Base-by-base conservation (phyloP, 1,139 yeast species). In the Ogataea hybrid region DNA sequence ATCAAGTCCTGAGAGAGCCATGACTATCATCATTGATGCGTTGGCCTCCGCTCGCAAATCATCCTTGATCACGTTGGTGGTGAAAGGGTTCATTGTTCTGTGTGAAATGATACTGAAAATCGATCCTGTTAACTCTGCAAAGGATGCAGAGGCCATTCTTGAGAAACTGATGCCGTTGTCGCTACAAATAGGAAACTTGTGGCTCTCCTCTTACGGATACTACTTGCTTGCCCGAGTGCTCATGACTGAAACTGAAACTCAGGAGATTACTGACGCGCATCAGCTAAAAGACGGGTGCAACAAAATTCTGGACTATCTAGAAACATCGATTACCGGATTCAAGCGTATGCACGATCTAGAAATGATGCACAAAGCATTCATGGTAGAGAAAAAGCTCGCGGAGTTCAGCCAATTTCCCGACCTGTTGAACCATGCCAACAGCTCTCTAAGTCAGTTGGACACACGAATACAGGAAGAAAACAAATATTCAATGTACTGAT, bases 11-110 rank as follows among this genome's bases (percentile, higher is more conserved):
- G 56, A 70, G 6, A 62, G 74, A 37, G 75, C 70, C 0, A 49
- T 77, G 11, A 67, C 78, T 0, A 57, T 72, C 29, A 53, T 75
- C 0, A 57, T 77, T 2, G 76, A 73, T 51, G 73, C 72, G 34
- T 58, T 77, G 6, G 67, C 69, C 35, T 52, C 63, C 14, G 71
- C 78, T 1, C 66, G 67, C 29, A 55, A 59, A 11, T 59, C 70
- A 21, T 79, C 81, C 0, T 67, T 67, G 42, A 53, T 58, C 7
- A 50, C 67, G 0, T 52, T 75, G 11, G 56, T 68, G 6, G 62
- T 65, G 1, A 77, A 77, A 43, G 75, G 75, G 0, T 52, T 69
- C 9, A 37, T 73, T 4, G 54, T 66, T 3, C 57, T 77, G 28
- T 59, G 68, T n/a, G 63, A 68, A 9, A 56, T 71, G 3, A 52